Percentiles rank a stretch among this genome's conserved stretches.
Evolutionary conservation across 2,329 filamentous ascomycete genomes (phyloP).

Genomic region (Tolypocladium inflatum): DNA sequence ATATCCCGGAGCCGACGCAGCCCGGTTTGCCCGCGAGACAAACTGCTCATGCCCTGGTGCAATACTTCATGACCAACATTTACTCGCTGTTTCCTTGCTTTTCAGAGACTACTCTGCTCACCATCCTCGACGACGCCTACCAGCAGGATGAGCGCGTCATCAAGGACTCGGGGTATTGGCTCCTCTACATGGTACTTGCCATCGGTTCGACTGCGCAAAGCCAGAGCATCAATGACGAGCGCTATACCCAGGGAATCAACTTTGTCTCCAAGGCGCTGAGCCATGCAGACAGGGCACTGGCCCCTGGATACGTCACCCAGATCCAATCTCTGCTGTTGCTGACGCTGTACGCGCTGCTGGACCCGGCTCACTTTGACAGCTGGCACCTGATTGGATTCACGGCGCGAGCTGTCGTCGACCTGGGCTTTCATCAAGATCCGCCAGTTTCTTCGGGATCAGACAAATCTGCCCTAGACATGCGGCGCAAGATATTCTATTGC

Average conservation of each 20-base stretch:
- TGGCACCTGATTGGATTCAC: constrained; percentile 93
- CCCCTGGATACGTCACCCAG: constrained; percentile 74
- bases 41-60: constrained; percentile 57
- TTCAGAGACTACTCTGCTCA: constrained; percentile 67
- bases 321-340: constrained; percentile 82
- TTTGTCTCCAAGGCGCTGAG: constrained; percentile 58
- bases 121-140: constrained; percentile 74
- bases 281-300: constrained; percentile 72
- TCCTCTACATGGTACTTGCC: constrained; percentile 81
- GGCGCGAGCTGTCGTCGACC: constrained; percentile 75
- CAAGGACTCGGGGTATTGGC: constrained; percentile 68
- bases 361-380: constrained; percentile 84
- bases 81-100: constrained; percentile 77
- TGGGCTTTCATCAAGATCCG: constrained; percentile 89
- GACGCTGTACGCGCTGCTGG: constrained; percentile 81
- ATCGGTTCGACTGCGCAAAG: constrained; percentile 71
- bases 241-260: constrained; percentile 46
- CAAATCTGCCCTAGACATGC: constrained; percentile 61
- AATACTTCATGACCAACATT: constrained; percentile 78
- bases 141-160: constrained; percentile 55
- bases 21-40: constrained; percentile 62
- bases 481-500: constrained; percentile 80
- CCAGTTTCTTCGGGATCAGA: constrained; percentile 59
- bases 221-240: constrained; percentile 54
- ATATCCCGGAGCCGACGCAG: constrained; percentile 53